Base-by-base conservation (phyloP, 140 eudicot genomes). In the Senecio squalidus region DNA sequence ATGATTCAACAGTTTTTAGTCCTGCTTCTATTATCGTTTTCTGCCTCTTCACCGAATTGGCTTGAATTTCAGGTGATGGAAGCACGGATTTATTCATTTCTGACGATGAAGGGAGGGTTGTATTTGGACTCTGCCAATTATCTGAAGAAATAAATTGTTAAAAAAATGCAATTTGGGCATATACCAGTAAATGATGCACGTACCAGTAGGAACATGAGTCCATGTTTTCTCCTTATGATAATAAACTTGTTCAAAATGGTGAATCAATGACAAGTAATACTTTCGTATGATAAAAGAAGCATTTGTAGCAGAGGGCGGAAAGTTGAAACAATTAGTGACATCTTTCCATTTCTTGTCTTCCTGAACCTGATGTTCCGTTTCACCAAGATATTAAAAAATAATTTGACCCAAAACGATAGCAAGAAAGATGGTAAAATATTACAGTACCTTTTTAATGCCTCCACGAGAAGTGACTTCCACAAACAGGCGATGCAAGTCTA, bases 381-480 rank as follows among this genome's bases (percentile, higher is more conserved):
- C 11, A 9, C 15, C 46, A 43, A 2, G n/a, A 47, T 27, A 28
- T 8, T 13, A 13, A 26, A 66, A 17, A n/a, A n/a, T n/a, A n/a
- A n/a, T n/a, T n/a, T n/a, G n/a, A n/a, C n/a, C n/a, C n/a, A n/a
- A 22, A 23, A 14, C 11, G 6, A 3, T n/a, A 38, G n/a, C 18
- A 39, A 17, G 18, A 47, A 24, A 21, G 43, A 43, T n/a, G 1
- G 4, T 58, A 48, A 54, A 28, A 67, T 9, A 50, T 43, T 44
- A 65, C 27, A 27, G 60, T 62, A 83, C 98, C 96, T 60, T 91
- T 46, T 64, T 71, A 60, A 91, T 72, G 76, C 98, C 98, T 31
- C 96, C 98, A 47, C 98, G 98, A 25, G 94, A 72, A 64, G 98
- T 86, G 27, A 91, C 98, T 80, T 86, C 96, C 68, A 83, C 75